Conservation (phyloP, 169 alveolate genomes). For the Plasmodium cynomolgi region DNA sequence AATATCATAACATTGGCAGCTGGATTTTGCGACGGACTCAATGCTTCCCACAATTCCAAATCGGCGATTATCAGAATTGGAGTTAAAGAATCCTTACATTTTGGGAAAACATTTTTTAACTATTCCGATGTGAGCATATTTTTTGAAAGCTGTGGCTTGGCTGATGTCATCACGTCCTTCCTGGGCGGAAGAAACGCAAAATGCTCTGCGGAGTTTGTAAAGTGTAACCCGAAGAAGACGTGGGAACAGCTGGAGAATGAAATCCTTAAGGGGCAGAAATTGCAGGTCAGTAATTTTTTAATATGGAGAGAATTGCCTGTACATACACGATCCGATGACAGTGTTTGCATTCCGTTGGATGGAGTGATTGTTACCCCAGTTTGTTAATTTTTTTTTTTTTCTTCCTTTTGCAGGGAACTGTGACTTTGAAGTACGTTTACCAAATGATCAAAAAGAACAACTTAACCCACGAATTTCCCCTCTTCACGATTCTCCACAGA, state of each 20-base stretch:
- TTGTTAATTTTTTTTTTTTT: neutral
- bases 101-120: conserved; percentile 84
- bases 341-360: neutral
- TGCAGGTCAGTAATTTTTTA: conserved; percentile 80
- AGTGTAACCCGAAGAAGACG: conserved; percentile 82
- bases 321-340: neutral
- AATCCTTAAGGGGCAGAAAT: conserved; percentile 92
- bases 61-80: conserved; percentile 95
- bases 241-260: conserved; percentile 92
- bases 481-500: conserved; percentile 50
- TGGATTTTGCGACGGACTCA: conserved; percentile 95
- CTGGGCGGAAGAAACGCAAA: conserved; percentile 93
- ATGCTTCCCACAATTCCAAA: conserved; percentile 93
- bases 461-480: conserved; percentile 49
- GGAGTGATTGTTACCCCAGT: neutral
- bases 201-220: conserved; percentile 94
- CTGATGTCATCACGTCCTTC: conserved; percentile 93
- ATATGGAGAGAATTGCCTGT: neutral
- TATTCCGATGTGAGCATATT: conserved; percentile 82
- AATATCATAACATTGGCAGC: conserved; percentile 94
- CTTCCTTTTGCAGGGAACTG: conserved; percentile 38
- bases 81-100: conserved; percentile 87
- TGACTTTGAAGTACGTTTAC: conserved; percentile 54
- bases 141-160: conserved; percentile 93
- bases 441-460: conserved; percentile 40